Evolutionary conservation across 345 rosid species (phyloP).

Genomic region (Psidium friedrichsthalianum): DNA sequence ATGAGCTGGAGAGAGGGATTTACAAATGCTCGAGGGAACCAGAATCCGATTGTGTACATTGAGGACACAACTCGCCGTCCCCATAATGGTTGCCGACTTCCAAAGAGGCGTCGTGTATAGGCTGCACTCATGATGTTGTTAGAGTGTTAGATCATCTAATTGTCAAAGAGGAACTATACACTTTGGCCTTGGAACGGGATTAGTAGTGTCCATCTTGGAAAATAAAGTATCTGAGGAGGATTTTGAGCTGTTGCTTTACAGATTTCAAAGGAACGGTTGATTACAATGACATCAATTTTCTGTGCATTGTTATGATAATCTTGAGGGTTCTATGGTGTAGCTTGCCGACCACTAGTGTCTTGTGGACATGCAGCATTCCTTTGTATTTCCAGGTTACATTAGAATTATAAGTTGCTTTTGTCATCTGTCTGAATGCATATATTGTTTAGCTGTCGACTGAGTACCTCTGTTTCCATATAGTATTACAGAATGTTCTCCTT

Average conservation of each 20-base stretch:
- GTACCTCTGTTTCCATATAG: neutral
- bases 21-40: constrained; percentile 26
- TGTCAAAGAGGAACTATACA: neutral
- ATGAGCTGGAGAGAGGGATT: constrained; percentile 71
- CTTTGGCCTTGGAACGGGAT: neutral
- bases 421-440: neutral
- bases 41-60: constrained; percentile 52
- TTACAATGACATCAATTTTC: neutral
- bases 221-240: neutral
- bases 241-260: neutral
- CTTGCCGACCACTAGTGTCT: neutral
- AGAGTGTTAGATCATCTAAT: neutral
- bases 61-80: constrained; percentile 76
- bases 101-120: constrained; percentile 55
- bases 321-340: neutral
- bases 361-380: neutral
- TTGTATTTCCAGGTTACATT: neutral
- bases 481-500: neutral
- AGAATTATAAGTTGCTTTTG: neutral
- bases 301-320: neutral
- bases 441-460: neutral
- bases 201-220: neutral
- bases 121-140: neutral
- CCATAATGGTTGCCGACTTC: constrained; percentile 88
- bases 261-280: neutral